phyloP scores from a whole-genome alignment of 306 rosid species.

The Quillaja saponaria region DNA sequence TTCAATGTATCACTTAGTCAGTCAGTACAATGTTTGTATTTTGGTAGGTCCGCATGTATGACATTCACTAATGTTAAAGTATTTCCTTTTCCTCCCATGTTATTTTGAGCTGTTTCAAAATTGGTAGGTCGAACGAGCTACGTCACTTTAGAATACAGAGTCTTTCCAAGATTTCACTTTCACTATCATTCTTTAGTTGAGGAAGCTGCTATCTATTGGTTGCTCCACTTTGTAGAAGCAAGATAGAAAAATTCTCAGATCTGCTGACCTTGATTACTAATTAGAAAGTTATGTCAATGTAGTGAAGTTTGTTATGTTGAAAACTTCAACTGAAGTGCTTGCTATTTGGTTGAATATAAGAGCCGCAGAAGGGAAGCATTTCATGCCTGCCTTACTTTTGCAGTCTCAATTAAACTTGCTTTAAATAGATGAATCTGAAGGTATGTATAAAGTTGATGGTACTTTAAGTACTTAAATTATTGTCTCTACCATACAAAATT shows the following conservation, averaged over 20 bases:
- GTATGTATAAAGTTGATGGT: constrained; percentile 63
- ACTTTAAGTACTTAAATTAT: constrained; percentile 45
- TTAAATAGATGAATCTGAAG: constrained; percentile 60
- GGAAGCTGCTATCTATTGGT: constrained; percentile 41
- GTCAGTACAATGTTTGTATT: too few species aligned
- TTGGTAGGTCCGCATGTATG: too few species aligned
- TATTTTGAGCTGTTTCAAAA: too few species aligned
- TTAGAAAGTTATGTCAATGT: constrained; percentile 37
- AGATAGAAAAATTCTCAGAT: constrained; percentile 74
- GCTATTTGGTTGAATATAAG: constrained; percentile 54
- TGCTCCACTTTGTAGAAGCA: constrained; percentile 76
- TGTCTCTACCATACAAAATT: constrained; percentile 30
- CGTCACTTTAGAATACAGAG: too few species aligned
- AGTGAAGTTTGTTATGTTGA: constrained; percentile 69
- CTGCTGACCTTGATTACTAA: constrained; percentile 58
- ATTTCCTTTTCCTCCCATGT: too few species aligned
- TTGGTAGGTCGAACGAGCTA: too few species aligned
- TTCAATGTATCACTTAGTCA: too few species aligned
- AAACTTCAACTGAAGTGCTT: constrained; percentile 61
- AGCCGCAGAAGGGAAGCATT: constrained; percentile 76
- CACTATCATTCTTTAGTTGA: too few species aligned
- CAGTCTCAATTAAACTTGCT: constrained; percentile 80
- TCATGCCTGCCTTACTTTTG: constrained; percentile 78
- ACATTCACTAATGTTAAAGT: too few species aligned
- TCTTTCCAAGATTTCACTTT: too few species aligned